A percentile compares a stretch with the other conserved stretches of the same genome.
These are phyloP conservation scores for Neurospora sublineolata DNA, from an alignment of 495 filamentous ascomycete genomes.

Conservation along the genomic window DNA sequence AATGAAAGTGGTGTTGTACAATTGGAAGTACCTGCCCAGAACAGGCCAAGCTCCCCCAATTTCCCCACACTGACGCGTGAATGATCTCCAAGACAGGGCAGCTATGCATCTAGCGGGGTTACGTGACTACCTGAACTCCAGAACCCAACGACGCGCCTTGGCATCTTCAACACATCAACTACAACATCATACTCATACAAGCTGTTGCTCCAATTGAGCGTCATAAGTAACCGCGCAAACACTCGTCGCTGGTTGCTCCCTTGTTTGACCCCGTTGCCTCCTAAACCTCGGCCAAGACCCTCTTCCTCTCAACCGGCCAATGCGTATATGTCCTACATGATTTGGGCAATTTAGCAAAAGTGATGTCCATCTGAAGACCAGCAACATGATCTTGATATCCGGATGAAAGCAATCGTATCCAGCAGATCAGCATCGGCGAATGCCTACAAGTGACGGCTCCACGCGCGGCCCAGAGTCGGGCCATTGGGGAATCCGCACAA, in stretches of 20 bases:
- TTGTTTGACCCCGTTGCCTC: neutral
- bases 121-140: neutral
- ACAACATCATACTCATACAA: neutral
- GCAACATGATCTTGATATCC: neutral
- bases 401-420: neutral
- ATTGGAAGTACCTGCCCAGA: neutral
- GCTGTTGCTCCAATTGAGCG: neutral
- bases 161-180: neutral
- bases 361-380: neutral
- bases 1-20: neutral
- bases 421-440: neutral
- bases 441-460: neutral
- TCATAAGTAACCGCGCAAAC: neutral
- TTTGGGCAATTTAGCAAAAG: neutral
- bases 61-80: neutral
- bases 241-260: neutral
- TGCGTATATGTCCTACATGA: neutral
- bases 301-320: neutral
- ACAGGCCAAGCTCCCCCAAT: neutral
- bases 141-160: neutral
- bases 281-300: neutral
- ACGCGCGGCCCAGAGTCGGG: neutral
- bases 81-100: neutral
- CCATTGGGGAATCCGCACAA: neutral
- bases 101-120: neutral